Conservation (phyloP, 495 filamentous ascomycete species). For the Penicillium parvum region DNA sequence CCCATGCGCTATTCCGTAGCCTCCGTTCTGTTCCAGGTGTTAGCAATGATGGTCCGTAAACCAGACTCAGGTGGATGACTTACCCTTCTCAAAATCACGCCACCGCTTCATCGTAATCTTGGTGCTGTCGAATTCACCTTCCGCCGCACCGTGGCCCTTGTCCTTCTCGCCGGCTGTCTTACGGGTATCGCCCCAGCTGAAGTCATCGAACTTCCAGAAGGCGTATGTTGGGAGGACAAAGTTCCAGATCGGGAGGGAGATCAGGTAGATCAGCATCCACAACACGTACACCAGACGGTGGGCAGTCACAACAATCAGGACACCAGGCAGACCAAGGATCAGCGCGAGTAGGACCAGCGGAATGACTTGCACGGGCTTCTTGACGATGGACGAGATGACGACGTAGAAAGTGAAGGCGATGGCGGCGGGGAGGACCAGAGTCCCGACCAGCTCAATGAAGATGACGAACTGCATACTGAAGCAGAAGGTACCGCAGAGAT, state of each 20-base stretch:
- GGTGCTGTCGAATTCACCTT: slow-evolving; percentile 95
- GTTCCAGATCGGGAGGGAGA: slow-evolving; percentile 96
- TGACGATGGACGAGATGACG: slow-evolving; percentile 80
- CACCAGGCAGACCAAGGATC: slow-evolving; percentile 88
- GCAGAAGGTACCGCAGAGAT: slow-evolving; percentile 98
- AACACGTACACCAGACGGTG: slow-evolving; percentile 87
- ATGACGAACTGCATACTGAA: slow-evolving; percentile 99
- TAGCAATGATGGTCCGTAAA: slow-evolving; percentile 1
- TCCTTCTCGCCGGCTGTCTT: slow-evolving; percentile 93
- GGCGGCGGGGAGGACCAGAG: slow-evolving; percentile 89
- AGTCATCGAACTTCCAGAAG: slow-evolving; percentile 99
- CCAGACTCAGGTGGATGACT: slow-evolving; percentile 6
- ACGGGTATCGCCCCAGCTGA: slow-evolving; percentile 97
- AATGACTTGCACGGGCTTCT: slow-evolving; percentile 81
- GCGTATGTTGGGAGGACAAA: slow-evolving; percentile 91
- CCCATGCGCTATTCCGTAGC: slow-evolving; percentile 18
- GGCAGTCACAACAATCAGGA: slow-evolving; percentile 94
- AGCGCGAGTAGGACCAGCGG: slow-evolving; percentile 85
- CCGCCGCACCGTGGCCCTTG: slow-evolving; percentile 74
- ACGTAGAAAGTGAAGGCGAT: slow-evolving; percentile 97
- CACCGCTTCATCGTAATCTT: slow-evolving; percentile 99
- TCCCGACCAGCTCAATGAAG: slow-evolving; percentile 92
- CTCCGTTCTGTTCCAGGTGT: slow-evolving; percentile 20
- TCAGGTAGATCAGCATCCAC: slow-evolving; percentile 96
- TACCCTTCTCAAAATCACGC: slow-evolving; percentile 91